Evolutionary conservation across 805 yeast genomes (phyloP).

Genomic region (Clavispora vitiphila): DNA sequence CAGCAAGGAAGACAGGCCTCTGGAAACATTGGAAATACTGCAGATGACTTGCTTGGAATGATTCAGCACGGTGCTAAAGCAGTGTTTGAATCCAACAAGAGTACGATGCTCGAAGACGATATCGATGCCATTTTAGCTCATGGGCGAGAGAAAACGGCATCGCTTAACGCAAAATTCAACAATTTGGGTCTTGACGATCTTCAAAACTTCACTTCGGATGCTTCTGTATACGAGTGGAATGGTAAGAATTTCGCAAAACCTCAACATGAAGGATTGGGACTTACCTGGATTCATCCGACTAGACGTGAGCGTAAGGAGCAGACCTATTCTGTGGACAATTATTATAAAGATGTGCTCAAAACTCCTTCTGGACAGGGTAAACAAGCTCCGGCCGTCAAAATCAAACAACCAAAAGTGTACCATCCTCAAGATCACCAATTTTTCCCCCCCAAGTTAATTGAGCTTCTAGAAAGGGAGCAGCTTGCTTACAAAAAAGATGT

Average conservation of each 20-base stretch:
- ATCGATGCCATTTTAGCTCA: conserved; percentile 75
- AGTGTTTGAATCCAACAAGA: conserved; percentile 56
- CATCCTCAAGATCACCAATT: conserved; percentile 72
- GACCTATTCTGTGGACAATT: conserved; percentile 70
- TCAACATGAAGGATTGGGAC: conserved; percentile 29
- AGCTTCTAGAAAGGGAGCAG: conserved; percentile 59
- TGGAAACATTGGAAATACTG: conserved; percentile 52
- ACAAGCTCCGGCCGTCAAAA: conserved; percentile 5
- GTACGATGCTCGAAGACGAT: conserved; percentile 50
- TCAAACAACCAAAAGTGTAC: conserved; percentile 38
- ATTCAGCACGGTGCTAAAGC: conserved; percentile 95
- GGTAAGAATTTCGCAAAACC: conserved; percentile 76
- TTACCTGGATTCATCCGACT: conserved; percentile 69
- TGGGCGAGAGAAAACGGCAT: conserved; percentile 79
- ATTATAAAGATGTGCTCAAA: conserved; percentile 62
- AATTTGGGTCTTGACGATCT: conserved; percentile 88
- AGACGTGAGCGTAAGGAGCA: conserved; percentile 75
- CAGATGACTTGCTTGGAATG: conserved; percentile 89
- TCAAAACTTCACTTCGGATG: conserved; percentile 84
- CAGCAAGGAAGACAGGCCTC: conserved; percentile 62
- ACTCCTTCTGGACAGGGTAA: conserved; percentile 20
- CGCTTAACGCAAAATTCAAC: conserved; percentile 75
- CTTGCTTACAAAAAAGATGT: conserved; percentile 56
- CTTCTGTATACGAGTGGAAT: conserved; percentile 94
- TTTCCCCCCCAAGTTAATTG: conserved; percentile 50